Evolutionary conservation across 2,329 filamentous ascomycete species (phyloP).

Genomic region (Cytospora paraplurivora): DNA sequence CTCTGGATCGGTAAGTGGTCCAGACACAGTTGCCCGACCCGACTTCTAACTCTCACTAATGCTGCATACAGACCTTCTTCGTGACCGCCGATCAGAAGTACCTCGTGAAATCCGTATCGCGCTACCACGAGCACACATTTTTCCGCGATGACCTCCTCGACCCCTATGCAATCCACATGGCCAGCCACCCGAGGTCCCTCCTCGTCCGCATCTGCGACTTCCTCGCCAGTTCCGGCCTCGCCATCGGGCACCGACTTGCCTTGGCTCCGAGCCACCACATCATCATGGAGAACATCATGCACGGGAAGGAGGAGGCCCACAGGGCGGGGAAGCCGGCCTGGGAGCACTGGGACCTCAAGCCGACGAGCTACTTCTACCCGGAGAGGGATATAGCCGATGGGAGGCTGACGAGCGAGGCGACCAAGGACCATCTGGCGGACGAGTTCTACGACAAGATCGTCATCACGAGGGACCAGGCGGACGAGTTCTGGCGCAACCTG

Average conservation of each 20-base stretch:
- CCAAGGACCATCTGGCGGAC: conserved; percentile 67
- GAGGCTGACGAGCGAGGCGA: conserved; percentile 62
- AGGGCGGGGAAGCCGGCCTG: conserved; percentile 47
- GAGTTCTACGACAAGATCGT: conserved; percentile 67
- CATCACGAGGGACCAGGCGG: conserved; percentile 56
- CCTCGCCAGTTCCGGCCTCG: conserved; percentile 55
- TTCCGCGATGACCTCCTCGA: conserved; percentile 67
- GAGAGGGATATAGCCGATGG: conserved; percentile 71
- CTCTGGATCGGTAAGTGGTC: conserved; percentile 60
- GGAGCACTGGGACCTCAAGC: conserved; percentile 77
- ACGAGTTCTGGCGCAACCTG: conserved; percentile 57
- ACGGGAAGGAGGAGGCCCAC: conserved; percentile 54
- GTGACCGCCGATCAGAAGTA: conserved; percentile 66
- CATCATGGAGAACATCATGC: conserved; percentile 75
- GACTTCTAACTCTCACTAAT: background rate
- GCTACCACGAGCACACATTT: conserved; percentile 70
- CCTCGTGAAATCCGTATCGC: conserved; percentile 71
- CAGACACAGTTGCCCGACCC: background rate
- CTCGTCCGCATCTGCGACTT: conserved; percentile 74
- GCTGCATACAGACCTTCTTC: conserved; percentile 63
- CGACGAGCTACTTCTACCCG: conserved; percentile 73
- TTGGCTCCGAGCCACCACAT: conserved; percentile 71
- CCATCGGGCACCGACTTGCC: conserved; percentile 62
- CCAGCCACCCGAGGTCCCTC: conserved; percentile 58
- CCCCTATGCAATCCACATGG: conserved; percentile 67